Evolutionary conservation across 2,329 filamentous ascomycete species (phyloP), one percentile per base, ranked within the genome.

Genomic region (Phialophora macrospora): DNA sequence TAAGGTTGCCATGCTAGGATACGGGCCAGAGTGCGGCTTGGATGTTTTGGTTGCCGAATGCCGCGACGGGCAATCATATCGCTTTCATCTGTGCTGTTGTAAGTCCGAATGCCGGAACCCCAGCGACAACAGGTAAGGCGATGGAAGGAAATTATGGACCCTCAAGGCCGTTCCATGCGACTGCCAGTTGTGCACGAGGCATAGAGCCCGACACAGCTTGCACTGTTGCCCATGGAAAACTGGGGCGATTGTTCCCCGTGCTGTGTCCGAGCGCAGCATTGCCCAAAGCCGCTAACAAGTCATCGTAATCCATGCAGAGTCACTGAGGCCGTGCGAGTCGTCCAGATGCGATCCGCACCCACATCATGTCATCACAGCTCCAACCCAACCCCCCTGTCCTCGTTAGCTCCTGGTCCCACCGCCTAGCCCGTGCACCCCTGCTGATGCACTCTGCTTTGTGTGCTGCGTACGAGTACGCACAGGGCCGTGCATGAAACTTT

Each of bases 301-400:
- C 58, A 60, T 59, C 38, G 58, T 60, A 60, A 60, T 54, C 58
- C 58, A 60, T 60, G 58, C 58, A 60, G 58, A 49, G 58, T 60
- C 58, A 60, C 48, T 48, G 24, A 2, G 24, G 2, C 24, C 24
- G 24, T 24, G 24, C 24, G 54, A 60, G 46, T 44, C 32, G 32
- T 41, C 22, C 20, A 41, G 58, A 22, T 34, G 46, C 56, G 44
- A 61, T 54, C 58, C 46, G 49, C 58, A 38, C 58, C 49, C 48
- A 34, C 60, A 62, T 62, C 60, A 62, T 62, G 60, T 62, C 60
- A 62, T 62, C 60, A 62, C 34, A 44, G 38, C 58, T 30, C 34
- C 46, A 52, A 62, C 26, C 58, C 24, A 38, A 20, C 28, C 58
- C 46, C 48, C 58, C 58, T 44, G 46, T 48, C 51, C 34, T 34